Evolutionary conservation across 805 yeast species (phyloP).

Genomic region (Wickerhamomyces bovis): DNA sequence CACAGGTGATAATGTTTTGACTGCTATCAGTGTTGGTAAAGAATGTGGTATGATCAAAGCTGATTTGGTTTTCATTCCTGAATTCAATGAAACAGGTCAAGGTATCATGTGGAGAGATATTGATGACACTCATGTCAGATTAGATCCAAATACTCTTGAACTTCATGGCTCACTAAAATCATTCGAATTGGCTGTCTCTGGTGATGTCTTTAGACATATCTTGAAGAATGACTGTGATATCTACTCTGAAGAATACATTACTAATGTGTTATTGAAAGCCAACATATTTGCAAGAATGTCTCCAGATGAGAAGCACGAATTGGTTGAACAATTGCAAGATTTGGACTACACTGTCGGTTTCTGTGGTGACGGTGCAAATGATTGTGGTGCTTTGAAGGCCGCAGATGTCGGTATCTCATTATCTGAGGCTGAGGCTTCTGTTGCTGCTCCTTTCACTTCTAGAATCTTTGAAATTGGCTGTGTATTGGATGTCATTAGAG

Average conservation of each 20-base stretch:
- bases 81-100: conserved; percentile 32
- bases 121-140: conserved; percentile 43
- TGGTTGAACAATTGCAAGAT: conserved; percentile 78
- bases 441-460: conserved; percentile 97
- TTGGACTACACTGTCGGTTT: conserved; percentile 92
- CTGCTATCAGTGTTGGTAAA: conserved; percentile 89
- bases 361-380: conserved; percentile 99
- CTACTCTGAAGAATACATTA: conserved; percentile 35
- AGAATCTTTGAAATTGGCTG: conserved; percentile 87
- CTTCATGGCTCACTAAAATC: conserved; percentile 35
- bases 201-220: conserved; percentile 81
- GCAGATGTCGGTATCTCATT: conserved; percentile 96
- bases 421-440: conserved; percentile 97
- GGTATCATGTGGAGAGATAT: conserved; percentile 58
- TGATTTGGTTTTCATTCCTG: conserved; percentile 56
- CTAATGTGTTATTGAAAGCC: conserved; percentile 61
- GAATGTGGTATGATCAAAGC: conserved; percentile 67
- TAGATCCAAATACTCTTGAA: conserved; percentile 61
- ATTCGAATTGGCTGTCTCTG: conserved; percentile 81
- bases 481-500: conserved; percentile 83
- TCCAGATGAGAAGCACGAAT: conserved; percentile 96
- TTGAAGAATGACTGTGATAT: conserved; percentile 36
- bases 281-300: conserved; percentile 94
- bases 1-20: conserved; percentile 92
- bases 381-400: conserved; percentile 96